Percentiles rank a stretch among this genome's conserved stretches.
These are phyloP conservation scores for Salix koriyanagi DNA, from an alignment of 345 rosid genomes.

Conservation along the genomic window DNA sequence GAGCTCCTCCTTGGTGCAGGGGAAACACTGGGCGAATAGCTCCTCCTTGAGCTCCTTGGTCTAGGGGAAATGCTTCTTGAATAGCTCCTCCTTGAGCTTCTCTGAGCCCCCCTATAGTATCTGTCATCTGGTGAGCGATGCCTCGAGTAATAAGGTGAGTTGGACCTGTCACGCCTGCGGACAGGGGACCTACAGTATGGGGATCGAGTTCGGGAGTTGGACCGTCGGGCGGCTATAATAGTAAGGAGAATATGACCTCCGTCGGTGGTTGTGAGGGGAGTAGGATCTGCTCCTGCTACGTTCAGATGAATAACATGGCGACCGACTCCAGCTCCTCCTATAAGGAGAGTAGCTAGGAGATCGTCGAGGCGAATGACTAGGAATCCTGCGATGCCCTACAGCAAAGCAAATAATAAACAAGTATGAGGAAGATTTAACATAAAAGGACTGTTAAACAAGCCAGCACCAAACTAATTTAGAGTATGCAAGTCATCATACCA, in stretches of 20 bases:
- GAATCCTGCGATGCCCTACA: slow-evolving; percentile 40
- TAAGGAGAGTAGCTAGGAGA: slow-evolving; percentile 52
- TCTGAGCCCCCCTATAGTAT: slow-evolving; percentile 19
- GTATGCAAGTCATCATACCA: slow-evolving; percentile 25
- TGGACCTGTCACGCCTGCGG: slow-evolving; percentile 34
- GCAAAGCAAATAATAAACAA: background rate
- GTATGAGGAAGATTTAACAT: background rate
- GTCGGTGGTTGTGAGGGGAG: slow-evolving; percentile 19
- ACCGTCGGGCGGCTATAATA: slow-evolving; percentile 18
- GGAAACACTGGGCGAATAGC: slow-evolving; percentile 42
- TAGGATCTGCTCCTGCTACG: slow-evolving; percentile 56
- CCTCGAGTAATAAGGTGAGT: slow-evolving; percentile 35
- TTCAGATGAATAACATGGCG: slow-evolving; percentile 50
- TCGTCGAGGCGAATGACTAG: slow-evolving; percentile 43
- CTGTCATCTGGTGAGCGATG: slow-evolving; percentile 30
- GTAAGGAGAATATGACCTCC: slow-evolving; percentile 38
- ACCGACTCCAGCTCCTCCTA: slow-evolving; percentile 32
- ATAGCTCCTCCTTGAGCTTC: slow-evolving; percentile 29
- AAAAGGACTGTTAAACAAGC: background rate
- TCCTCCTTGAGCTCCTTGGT: slow-evolving; percentile 16
- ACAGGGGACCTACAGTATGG: slow-evolving; percentile 51
- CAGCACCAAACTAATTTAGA: background rate
- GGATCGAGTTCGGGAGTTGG: slow-evolving; percentile 39
- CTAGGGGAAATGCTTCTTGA: slow-evolving; percentile 19
- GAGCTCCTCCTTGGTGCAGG: slow-evolving; percentile 27